Evolutionary conservation across 2,329 filamentous ascomycete genomes (phyloP).

Genomic region (Cercospora sp.): DNA sequence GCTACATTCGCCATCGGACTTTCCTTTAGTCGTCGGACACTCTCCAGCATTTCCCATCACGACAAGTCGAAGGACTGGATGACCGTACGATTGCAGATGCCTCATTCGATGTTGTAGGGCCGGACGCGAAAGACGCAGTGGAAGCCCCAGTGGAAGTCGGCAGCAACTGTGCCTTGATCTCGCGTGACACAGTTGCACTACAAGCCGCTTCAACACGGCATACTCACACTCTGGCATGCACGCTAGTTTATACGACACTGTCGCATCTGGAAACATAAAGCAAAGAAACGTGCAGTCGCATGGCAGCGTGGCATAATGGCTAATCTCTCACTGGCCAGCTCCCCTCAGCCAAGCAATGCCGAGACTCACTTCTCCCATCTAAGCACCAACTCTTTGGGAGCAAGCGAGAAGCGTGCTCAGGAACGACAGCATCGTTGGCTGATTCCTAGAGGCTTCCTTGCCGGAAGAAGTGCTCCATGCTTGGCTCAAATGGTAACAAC

Average conservation of each 20-base stretch:
- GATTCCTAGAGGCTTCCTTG: background rate
- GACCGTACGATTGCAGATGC: background rate
- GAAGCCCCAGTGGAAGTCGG: background rate
- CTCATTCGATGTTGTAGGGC: background rate
- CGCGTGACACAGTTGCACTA: background rate
- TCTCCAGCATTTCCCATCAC: background rate
- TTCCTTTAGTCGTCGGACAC: background rate
- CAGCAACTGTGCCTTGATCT: background rate
- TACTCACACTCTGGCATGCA: background rate
- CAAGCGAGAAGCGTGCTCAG: conserved; percentile 18
- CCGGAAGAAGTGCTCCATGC: background rate
- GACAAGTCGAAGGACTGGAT: background rate
- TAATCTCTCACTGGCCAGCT: conserved; percentile 2
- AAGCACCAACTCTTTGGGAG: conserved; percentile 10
- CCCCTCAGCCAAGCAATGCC: conserved; percentile 16
- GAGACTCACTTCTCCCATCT: conserved; percentile 5
- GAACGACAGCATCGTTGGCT: conserved; percentile 14
- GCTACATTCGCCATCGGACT: background rate
- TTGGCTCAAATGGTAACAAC: background rate
- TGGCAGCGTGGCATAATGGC: conserved; percentile 16
- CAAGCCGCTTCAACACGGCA: background rate
- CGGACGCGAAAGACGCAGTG: background rate
- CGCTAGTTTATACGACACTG: background rate
- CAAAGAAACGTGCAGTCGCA: conserved; percentile 4
- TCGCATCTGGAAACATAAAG: background rate